Base-by-base conservation (phyloP, 2,329 filamentous ascomycete species). In the Raffaelea ambrosiae region DNA sequence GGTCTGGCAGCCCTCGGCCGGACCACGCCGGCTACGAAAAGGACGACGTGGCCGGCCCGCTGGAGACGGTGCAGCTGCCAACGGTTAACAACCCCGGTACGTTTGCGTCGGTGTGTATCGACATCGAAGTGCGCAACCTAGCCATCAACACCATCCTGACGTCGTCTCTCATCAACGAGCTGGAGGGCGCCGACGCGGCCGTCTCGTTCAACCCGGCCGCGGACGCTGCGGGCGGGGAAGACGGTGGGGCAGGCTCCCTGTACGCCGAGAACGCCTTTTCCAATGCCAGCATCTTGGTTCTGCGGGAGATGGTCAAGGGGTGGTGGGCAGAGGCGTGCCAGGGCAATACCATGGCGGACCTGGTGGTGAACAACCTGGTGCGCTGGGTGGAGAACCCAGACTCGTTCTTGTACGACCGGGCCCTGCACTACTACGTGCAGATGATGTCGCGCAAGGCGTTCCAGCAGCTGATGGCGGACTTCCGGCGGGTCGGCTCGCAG, bases 381-480 rank as follows among this genome's bases (percentile, higher is more conserved):
- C 86, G 94, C 54, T 99, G 94, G 94, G 89, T 97, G 2, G 89
- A 95, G 63, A 93, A 84, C 53, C 88, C 91, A 0, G 85, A 87
- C 43, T 96, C 90, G 0, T 96, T 91, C 67, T 82, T 99, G 49
- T 98, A 97, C 62, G 94, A 99, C 66, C 82, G 86, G 4, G 88
- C 90, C 5, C 67, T 99, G 54, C 89, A 97, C 61, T 93, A 95
- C 70, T 97, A 98, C 60, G 90, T 99, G 47, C 91, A 96, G 64
- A 93, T 96, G 81, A 94, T 98, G 85, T 95, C 89, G 31, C 86
- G 88, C 55, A 98, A 98, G 65, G 93, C 94, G 0, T 87, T 98
- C 55, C 87, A 96, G 61, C 91, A 97, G 65, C 78, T 99, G 33
- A 95, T 98, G 86, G 86, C 84, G 0, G 93, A 98, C 62, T 98